phyloP scores from a whole-genome alignment of 805 yeast species.

The Candida tammaniensis region DNA sequence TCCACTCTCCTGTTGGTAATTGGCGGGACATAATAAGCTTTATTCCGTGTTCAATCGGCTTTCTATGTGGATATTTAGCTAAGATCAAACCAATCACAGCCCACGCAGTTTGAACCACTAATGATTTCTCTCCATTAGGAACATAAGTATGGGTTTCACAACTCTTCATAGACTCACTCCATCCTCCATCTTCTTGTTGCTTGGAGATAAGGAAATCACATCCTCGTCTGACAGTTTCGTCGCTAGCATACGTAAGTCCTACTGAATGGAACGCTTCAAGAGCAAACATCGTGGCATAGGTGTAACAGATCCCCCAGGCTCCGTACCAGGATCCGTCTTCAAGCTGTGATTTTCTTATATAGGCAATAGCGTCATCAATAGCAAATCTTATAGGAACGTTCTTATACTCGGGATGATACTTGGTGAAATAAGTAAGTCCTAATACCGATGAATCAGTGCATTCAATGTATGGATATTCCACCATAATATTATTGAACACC shows the following conservation, averaged over 20 bases:
- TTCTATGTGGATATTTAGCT: constrained; percentile 74
- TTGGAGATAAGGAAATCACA: constrained; percentile 79
- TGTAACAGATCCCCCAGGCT: constrained; percentile 95
- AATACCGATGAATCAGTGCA: constrained; percentile 94
- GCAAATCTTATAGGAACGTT: constrained; percentile 64
- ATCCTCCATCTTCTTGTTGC: constrained; percentile 89
- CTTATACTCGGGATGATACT: constrained; percentile 61
- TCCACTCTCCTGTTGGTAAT: constrained; percentile 76
- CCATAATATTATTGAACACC: constrained; percentile 97
- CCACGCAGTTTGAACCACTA: constrained; percentile 93
- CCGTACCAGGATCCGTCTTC: constrained; percentile 97
- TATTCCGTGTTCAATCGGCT: constrained; percentile 63
- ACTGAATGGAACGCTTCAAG: constrained; percentile 82
- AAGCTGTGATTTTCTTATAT: constrained; percentile 65
- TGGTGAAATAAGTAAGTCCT: constrained; percentile 77
- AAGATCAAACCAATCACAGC: constrained; percentile 75
- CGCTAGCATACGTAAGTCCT: constrained; percentile 59
- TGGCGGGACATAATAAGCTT: constrained; percentile 65
- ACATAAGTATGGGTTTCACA: constrained; percentile 80
- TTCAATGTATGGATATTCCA: constrained; percentile 96
- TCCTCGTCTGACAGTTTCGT: constrained; percentile 63
- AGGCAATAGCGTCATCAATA: constrained; percentile 69
- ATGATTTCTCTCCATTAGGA: constrained; percentile 52
- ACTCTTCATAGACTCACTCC: constrained; percentile 94
- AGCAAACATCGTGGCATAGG: constrained; percentile 98